Evolutionary conservation across 106 monocot species (phyloP).

Genomic region (Dioscorea dumetorum): DNA sequence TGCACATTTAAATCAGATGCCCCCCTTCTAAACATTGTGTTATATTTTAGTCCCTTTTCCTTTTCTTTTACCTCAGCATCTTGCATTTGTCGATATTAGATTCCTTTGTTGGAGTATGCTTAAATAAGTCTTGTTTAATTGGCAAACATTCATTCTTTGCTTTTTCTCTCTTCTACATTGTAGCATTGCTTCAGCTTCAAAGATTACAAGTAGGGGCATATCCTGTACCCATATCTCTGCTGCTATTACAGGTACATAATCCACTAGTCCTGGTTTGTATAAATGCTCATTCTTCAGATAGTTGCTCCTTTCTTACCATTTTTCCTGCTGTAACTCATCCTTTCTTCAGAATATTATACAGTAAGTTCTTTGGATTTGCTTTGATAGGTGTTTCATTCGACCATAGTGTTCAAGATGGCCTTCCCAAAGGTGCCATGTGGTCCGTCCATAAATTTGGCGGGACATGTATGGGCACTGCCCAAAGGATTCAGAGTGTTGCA

Average conservation of each 20-base stretch:
- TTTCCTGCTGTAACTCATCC: background rate
- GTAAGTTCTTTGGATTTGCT: background rate
- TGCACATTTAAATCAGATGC: too few species aligned
- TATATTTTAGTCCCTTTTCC: too few species aligned
- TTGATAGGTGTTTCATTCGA: slow-evolving; percentile 59
- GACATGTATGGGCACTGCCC: slow-evolving; percentile 86
- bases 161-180: background rate
- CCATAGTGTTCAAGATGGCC: slow-evolving; percentile 22
- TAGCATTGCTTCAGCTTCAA: slow-evolving; percentile 20
- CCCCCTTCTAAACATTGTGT: too few species aligned
- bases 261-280: background rate
- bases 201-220: slow-evolving; percentile 12
- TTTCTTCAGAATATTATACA: background rate
- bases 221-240: slow-evolving; percentile 23
- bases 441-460: slow-evolving; percentile 99
- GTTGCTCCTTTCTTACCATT: background rate
- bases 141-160: too few species aligned
- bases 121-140: too few species aligned
- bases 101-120: too few species aligned
- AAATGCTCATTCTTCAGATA: background rate
- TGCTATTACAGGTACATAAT: slow-evolving; percentile 39
- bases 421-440: slow-evolving; percentile 85
- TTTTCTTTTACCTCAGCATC: too few species aligned
- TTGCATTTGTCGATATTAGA: too few species aligned
- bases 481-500: slow-evolving; percentile 81